These are phyloP conservation scores for Mycena chlorophos DNA, from an alignment of 768 basidiomycete genomes.

Conservation along the genomic window DNA sequence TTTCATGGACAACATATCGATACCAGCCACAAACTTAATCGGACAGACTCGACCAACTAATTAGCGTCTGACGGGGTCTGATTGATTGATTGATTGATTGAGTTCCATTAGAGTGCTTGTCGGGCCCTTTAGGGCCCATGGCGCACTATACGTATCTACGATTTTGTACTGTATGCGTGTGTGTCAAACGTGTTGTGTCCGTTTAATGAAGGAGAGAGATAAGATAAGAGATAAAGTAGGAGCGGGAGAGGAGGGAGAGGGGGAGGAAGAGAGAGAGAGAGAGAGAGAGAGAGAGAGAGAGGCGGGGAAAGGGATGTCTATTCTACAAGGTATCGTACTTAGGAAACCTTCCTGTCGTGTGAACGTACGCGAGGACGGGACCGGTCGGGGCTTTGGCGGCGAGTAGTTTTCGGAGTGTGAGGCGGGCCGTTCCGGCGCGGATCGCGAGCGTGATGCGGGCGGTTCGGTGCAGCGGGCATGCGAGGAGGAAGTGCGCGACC, in stretches of 20 bases:
- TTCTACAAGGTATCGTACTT: too few relatives aligned
- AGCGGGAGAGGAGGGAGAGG: not conserved
- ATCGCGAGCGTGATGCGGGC: not conserved
- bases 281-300: too few relatives aligned
- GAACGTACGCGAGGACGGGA: not conserved
- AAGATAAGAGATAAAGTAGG: not conserved
- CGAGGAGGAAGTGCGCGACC: conserved; percentile 4
- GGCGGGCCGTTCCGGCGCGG: conserved; percentile 1
- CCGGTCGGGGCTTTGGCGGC: not conserved
- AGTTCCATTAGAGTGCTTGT: not conserved
- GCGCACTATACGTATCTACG: not conserved
- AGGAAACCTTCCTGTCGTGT: not conserved
- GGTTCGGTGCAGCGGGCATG: not conserved
- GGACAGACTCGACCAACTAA: too few relatives aligned
- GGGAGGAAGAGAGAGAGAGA: not conserved
- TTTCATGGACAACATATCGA: too few relatives aligned
- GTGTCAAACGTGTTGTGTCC: too few relatives aligned
- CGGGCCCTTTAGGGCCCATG: not conserved
- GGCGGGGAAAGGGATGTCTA: not conserved
- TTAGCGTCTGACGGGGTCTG: too few relatives aligned
- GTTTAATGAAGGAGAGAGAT: not conserved
- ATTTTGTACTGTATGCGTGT: not conserved
- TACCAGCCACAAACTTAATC: too few relatives aligned
- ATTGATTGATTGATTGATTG: too few relatives aligned
- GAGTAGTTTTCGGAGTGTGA: not conserved